Evolutionary conservation across 2,329 filamentous ascomycete species (phyloP).

Genomic region (Leptodontidium sp.): DNA sequence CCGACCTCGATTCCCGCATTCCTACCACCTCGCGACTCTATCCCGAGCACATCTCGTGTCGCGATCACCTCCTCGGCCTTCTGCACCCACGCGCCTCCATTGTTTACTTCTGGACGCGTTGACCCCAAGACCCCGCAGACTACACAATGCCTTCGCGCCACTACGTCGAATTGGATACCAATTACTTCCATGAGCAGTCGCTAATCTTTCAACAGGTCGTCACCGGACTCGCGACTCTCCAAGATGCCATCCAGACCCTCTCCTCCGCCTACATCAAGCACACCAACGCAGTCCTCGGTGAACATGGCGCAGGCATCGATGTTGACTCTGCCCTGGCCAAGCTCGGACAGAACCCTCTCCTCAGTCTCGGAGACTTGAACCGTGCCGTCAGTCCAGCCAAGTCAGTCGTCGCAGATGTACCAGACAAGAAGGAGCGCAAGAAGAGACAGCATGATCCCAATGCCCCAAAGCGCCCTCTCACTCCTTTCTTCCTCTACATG

Average conservation of each 20-base stretch:
- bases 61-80: slow-evolving; percentile 29
- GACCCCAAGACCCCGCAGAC: slow-evolving; percentile 23
- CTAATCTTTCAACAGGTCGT: slow-evolving; percentile 65
- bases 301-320: slow-evolving; percentile 55
- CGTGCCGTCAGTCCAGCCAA: slow-evolving; percentile 48
- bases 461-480: slow-evolving; percentile 91
- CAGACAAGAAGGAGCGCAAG: slow-evolving; percentile 87
- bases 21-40: slow-evolving; percentile 37
- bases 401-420: slow-evolving; percentile 54
- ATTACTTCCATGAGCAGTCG: slow-evolving; percentile 36
- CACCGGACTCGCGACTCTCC: slow-evolving; percentile 79
- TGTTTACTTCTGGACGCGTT: slow-evolving; percentile 39
- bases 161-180: slow-evolving; percentile 30
- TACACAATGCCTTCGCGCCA: slow-evolving; percentile 25
- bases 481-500: slow-evolving; percentile 95
- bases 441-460: slow-evolving; percentile 89
- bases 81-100: slow-evolving; percentile 39
- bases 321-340: slow-evolving; percentile 57
- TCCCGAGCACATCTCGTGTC: slow-evolving; percentile 28
- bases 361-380: slow-evolving; percentile 43
- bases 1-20: slow-evolving; percentile 30
- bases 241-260: slow-evolving; percentile 80
- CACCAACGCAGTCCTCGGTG: slow-evolving; percentile 82
- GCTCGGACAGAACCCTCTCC: slow-evolving; percentile 54
- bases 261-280: slow-evolving; percentile 87